These are phyloP conservation scores for Pythium sp. DNA, from an alignment of 352 stramenopile genomes.

Conservation along the genomic window DNA sequence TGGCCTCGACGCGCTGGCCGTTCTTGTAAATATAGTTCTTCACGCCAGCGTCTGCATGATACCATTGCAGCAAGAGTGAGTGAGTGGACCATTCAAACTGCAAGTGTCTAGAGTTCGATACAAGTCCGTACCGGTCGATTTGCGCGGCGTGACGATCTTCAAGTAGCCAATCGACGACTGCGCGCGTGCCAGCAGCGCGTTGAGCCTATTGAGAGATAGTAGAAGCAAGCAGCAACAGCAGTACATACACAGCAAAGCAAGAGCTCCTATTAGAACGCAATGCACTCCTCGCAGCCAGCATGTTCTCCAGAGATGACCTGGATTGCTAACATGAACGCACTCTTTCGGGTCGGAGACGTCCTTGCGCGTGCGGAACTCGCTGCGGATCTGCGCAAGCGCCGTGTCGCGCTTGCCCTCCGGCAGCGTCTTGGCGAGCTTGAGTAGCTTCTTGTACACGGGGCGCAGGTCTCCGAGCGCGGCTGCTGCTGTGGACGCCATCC, in stretches of 20 bases:
- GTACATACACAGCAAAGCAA: not conserved
- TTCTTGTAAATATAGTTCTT: constrained; percentile 85
- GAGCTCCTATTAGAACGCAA: not conserved
- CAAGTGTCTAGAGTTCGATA: not conserved
- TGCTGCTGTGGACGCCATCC: constrained; percentile 24
- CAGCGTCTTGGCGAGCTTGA: constrained; percentile 72
- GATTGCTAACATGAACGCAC: constrained; percentile 34
- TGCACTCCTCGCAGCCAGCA: not conserved
- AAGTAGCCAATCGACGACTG: constrained; percentile 82
- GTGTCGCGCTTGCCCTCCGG: constrained; percentile 60
- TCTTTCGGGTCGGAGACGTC: constrained; percentile 61
- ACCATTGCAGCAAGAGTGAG: not conserved
- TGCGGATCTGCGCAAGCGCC: constrained; percentile 71
- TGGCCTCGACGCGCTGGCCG: constrained; percentile 62
- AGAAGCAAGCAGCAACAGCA: not conserved
- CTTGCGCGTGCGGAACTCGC: constrained; percentile 65
- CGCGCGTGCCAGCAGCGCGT: constrained; percentile 65
- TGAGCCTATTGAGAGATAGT: constrained; percentile 33
- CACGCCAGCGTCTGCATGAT: constrained; percentile 47
- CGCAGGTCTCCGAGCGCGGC: constrained; percentile 38
- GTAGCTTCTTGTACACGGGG: constrained; percentile 85
- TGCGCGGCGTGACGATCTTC: constrained; percentile 83
- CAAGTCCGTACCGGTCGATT: constrained; percentile 37
- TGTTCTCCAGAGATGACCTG: not conserved
- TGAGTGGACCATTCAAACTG: not conserved